These are phyloP conservation scores for Gnaphalium uliginosum DNA, from an alignment of 129 eudicot genomes.

Conservation along the genomic window DNA sequence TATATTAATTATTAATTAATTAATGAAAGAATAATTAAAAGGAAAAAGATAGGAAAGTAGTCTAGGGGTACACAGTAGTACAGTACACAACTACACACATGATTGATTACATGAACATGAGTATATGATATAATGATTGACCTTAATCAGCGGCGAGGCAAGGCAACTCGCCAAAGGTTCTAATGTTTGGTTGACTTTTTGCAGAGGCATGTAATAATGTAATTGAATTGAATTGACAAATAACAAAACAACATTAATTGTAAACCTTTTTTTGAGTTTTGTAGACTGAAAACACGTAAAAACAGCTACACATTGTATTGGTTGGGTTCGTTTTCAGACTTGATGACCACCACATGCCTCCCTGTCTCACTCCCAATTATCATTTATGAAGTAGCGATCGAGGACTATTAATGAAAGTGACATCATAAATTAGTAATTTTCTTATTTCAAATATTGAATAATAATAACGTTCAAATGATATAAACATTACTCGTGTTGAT, in stretches of 20 bases:
- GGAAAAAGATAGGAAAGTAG: neutral
- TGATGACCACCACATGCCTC: neutral
- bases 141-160: slow-evolving; percentile 30
- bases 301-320: slow-evolving; percentile 26
- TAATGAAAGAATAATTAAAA: neutral
- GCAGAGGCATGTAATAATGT: neutral
- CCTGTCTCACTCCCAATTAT: neutral
- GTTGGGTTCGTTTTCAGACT: slow-evolving; percentile 14
- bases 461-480: too few relatives aligned
- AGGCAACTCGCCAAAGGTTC: neutral
- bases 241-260: neutral
- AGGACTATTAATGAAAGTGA: neutral
- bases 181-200: slow-evolving; percentile 30
- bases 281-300: slow-evolving; percentile 4
- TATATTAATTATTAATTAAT: neutral
- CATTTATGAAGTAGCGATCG: neutral
- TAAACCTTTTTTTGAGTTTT: neutral
- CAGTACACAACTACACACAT: too few relatives aligned
- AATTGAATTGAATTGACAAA: neutral
- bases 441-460: too few relatives aligned
- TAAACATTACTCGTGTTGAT: too few relatives aligned
- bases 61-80: too few relatives aligned
- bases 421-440: too few relatives aligned
- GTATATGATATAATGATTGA: neutral
- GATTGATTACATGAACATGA: slow-evolving; percentile 15